phyloP scores from a whole-genome alignment of 495 filamentous ascomycete species.

The Physcia stellaris region DNA sequence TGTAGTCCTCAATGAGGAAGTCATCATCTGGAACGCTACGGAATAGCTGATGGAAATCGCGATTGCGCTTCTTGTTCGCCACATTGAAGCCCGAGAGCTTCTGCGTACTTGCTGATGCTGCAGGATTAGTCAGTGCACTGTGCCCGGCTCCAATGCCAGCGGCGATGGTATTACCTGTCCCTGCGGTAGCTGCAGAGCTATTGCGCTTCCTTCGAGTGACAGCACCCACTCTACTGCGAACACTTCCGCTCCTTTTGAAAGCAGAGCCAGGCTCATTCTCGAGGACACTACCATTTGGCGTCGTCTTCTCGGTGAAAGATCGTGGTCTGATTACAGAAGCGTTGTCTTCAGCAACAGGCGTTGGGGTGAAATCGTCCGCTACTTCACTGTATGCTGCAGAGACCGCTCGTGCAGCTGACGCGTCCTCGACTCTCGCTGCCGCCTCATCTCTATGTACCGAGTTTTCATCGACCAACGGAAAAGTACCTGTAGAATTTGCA shows the following conservation, averaged over 20 bases:
- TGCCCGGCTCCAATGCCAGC: conserved; percentile 53
- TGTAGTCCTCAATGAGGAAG: conserved; percentile 96
- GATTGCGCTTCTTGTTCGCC: conserved; percentile 87
- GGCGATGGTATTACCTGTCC: conserved; percentile 58
- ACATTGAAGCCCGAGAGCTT: conserved; percentile 92
- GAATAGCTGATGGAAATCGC: conserved; percentile 89
- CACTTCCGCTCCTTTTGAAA: conserved; percentile 68
- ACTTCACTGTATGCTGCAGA: conserved; percentile 47
- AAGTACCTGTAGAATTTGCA: conserved; percentile 18
- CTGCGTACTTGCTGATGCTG: conserved; percentile 41
- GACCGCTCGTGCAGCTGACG: conserved; percentile 43
- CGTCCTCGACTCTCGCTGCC: conserved; percentile 41
- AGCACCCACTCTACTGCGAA: conserved; percentile 61
- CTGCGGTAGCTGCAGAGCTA: conserved; percentile 78
- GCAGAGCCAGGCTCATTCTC: conserved; percentile 53
- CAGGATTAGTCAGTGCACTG: conserved; percentile 50
- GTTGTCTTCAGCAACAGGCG: conserved; percentile 17
- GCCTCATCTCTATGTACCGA: conserved; percentile 36
- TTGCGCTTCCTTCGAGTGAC: conserved; percentile 56
- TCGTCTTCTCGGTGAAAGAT: conserved; percentile 33
- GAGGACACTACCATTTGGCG: conserved; percentile 50
- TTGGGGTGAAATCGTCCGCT: conserved; percentile 16
- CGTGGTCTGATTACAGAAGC: conserved; percentile 21
- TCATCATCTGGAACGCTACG: conserved; percentile 96
- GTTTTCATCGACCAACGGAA: conserved; percentile 17